Evolutionary conservation across 805 yeast species (phyloP).

Genomic region (Metschnikowia arizonensis): DNA sequence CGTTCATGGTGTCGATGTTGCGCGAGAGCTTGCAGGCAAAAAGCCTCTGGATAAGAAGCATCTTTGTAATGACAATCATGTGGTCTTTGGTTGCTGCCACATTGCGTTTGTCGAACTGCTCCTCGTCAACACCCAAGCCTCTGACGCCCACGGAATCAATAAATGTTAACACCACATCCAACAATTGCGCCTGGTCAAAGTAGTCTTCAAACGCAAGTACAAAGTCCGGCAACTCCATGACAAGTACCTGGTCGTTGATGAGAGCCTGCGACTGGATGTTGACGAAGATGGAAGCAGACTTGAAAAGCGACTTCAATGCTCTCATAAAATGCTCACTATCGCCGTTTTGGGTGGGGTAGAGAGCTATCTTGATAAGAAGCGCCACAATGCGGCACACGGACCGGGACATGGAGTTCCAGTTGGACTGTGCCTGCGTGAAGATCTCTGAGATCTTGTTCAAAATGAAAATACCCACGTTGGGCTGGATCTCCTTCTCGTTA

Average conservation of each 20-base stretch:
- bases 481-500: slow-evolving; percentile 32
- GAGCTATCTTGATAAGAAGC: slow-evolving; percentile 43
- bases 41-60: slow-evolving; percentile 57
- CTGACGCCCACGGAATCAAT: slow-evolving; percentile 53
- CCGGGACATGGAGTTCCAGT: slow-evolving; percentile 62
- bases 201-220: slow-evolving; percentile 44
- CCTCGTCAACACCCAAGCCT: slow-evolving; percentile 48
- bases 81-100: slow-evolving; percentile 47
- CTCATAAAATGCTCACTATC: slow-evolving; percentile 27
- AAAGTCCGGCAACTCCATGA: slow-evolving; percentile 57
- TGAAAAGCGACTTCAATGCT: slow-evolving; percentile 34
- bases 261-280: slow-evolving; percentile 43
- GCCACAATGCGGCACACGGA: slow-evolving; percentile 59
- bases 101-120: slow-evolving; percentile 17
- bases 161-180: slow-evolving; percentile 42
- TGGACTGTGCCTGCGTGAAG: slow-evolving; percentile 46
- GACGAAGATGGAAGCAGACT: slow-evolving; percentile 43
- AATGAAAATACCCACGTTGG: slow-evolving; percentile 50
- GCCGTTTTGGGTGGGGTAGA: slow-evolving; percentile 20
- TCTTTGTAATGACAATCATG: slow-evolving; percentile 51
- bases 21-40: slow-evolving; percentile 38
- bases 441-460: slow-evolving; percentile 43
- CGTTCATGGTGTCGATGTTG: slow-evolving; percentile 21
- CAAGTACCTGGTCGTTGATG: slow-evolving; percentile 57
- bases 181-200: slow-evolving; percentile 37